A percentile compares a stretch with the other conserved stretches of the same genome.
Conservation (phyloP, 1,284 basidiomycete species). For the Naganishia albida region DNA sequence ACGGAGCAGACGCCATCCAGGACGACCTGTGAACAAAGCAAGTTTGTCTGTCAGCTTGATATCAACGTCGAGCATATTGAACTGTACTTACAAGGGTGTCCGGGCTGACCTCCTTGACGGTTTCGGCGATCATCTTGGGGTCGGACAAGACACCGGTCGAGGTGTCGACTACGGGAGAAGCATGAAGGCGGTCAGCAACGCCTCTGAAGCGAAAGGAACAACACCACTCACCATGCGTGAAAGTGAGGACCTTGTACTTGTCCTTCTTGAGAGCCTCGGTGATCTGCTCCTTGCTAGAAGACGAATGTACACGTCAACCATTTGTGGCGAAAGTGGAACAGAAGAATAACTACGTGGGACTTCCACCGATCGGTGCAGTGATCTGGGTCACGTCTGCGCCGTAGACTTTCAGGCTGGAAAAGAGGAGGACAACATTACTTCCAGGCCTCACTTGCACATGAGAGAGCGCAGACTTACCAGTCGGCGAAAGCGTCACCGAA, state of each 20-base stretch:
- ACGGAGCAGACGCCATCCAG: slow-evolving; percentile 95
- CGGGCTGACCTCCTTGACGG: slow-evolving; percentile 77
- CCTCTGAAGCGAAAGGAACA: not conserved
- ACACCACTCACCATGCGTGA: slow-evolving; percentile 73
- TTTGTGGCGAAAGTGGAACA: not conserved
- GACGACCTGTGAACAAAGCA: slow-evolving; percentile 60
- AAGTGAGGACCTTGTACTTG: slow-evolving; percentile 85
- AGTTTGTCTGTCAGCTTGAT: not conserved
- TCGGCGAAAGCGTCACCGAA: slow-evolving; percentile 84
- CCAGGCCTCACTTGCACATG: slow-evolving; percentile 4
- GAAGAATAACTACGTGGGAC: slow-evolving; percentile 58
- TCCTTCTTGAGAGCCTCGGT: slow-evolving; percentile 68
- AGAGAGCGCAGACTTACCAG: slow-evolving; percentile 59
- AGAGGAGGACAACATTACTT: not conserved
- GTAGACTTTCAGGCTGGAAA: slow-evolving; percentile 73
- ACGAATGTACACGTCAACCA: not conserved
- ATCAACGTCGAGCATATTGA: not conserved
- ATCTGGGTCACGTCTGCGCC: slow-evolving; percentile 88
- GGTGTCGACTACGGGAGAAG: slow-evolving; percentile 61
- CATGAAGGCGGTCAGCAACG: not conserved
- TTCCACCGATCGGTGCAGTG: slow-evolving; percentile 76
- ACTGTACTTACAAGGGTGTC: slow-evolving; percentile 67
- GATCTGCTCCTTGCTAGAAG: slow-evolving; percentile 47
- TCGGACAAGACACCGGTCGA: slow-evolving; percentile 90
- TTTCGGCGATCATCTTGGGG: slow-evolving; percentile 73